Evolutionary conservation across 192 early-diverging fungal species (phyloP).

Genomic region (Coemansia sp.): DNA sequence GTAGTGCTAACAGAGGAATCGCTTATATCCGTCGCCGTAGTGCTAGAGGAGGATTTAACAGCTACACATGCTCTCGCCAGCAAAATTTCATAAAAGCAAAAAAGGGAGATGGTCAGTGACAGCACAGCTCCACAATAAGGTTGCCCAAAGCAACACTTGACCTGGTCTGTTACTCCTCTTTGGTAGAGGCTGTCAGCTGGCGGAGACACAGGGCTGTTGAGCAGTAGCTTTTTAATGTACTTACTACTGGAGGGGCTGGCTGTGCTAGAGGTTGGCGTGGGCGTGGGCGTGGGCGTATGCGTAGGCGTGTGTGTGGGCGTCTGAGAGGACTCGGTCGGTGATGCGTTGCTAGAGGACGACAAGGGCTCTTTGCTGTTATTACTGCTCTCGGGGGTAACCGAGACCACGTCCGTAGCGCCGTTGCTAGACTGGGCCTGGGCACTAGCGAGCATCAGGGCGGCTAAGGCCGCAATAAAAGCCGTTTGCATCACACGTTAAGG

Average conservation of each 20-base stretch:
- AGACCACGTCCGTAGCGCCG: not conserved
- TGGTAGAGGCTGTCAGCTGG: not conserved
- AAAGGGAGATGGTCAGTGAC: not conserved
- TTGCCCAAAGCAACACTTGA: not conserved
- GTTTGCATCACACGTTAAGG: not conserved
- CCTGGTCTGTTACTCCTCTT: not conserved
- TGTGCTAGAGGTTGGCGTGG: not conserved
- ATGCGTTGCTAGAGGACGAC: not conserved
- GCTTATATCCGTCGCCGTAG: conserved; percentile 3
- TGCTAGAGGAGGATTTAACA: not conserved
- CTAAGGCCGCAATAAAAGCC: not conserved
- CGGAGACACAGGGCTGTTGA: not conserved
- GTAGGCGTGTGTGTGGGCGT: not conserved
- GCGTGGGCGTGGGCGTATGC: not conserved
- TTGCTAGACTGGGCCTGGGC: conserved; percentile 1
- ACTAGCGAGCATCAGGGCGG: not conserved
- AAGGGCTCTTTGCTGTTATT: not conserved
- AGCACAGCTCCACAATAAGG: not conserved
- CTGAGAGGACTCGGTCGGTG: not conserved
- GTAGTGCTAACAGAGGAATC: conserved; percentile 3
- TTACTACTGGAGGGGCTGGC: not conserved
- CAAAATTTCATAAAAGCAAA: not conserved
- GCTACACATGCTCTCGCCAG: conserved; percentile 7
- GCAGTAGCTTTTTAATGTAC: not conserved
- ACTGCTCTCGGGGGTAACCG: not conserved